Evolutionary conservation across 305 asterid species (phyloP).

Genomic region (Rubia balearica): DNA sequence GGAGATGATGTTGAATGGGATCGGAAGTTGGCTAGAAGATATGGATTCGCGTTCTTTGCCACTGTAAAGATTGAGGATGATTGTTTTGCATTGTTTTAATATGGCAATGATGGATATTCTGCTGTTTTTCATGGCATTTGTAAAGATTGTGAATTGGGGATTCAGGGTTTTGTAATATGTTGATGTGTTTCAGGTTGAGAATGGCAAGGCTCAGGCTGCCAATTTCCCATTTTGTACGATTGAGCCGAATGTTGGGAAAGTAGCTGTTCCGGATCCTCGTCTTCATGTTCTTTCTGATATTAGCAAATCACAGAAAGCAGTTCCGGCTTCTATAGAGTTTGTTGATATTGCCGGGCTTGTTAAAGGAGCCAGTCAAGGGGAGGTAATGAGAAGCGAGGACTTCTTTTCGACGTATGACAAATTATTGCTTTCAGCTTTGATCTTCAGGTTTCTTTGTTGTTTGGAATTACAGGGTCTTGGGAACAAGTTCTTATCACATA

Average conservation of each 20-base stretch:
- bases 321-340: slow-evolving; percentile 91
- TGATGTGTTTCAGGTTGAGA: slow-evolving; percentile 59
- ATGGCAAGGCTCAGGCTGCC: slow-evolving; percentile 97
- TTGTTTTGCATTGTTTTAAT: slow-evolving; percentile 52
- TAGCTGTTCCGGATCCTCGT: slow-evolving; percentile 90
- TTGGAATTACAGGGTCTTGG: background rate
- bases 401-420: background rate
- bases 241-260: slow-evolving; percentile 93
- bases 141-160: background rate
- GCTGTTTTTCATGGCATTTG: background rate
- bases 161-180: background rate
- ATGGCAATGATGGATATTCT: background rate
- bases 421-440: background rate
- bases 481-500: background rate
- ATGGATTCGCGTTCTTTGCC: background rate
- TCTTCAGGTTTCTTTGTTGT: slow-evolving; percentile 3
- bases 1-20: background rate
- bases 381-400: slow-evolving; percentile 39
- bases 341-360: slow-evolving; percentile 98
- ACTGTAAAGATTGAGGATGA: slow-evolving; percentile 60
- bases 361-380: slow-evolving; percentile 99
- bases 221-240: slow-evolving; percentile 94
- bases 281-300: slow-evolving; percentile 72
- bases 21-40: background rate
- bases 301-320: slow-evolving; percentile 76